Percentiles rank a stretch among this genome's conserved stretches.
These are phyloP conservation scores for Alternaria triticina DNA, from an alignment of 2,329 filamentous ascomycete genomes.

Conservation along the genomic window DNA sequence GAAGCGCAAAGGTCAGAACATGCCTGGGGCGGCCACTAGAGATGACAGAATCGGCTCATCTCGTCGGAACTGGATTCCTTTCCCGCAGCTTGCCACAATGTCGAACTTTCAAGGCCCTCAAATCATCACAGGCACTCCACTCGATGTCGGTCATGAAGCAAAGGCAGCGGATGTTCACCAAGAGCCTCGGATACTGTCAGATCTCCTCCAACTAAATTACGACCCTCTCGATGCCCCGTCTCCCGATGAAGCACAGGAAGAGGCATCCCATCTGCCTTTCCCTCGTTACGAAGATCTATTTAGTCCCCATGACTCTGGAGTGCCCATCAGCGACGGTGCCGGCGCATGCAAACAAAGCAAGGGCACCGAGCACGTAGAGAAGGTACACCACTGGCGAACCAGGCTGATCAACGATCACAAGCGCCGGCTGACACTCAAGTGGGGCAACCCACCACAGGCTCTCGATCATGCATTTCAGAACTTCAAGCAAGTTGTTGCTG, in stretches of 20 bases:
- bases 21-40: constrained; percentile 4
- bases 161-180: neutral
- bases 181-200: neutral
- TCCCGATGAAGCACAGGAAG: neutral
- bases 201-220: neutral
- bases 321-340: neutral
- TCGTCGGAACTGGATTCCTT: neutral
- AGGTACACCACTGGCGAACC: constrained; percentile 13
- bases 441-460: constrained; percentile 4
- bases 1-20: constrained; percentile 6
- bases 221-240: neutral
- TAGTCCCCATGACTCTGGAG: neutral
- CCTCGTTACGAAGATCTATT: constrained; percentile 10
- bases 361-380: neutral
- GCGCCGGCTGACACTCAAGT: constrained; percentile 13
- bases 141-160: neutral
- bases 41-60: neutral
- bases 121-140: neutral
- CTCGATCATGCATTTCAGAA: neutral
- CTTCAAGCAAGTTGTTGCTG: constrained; percentile 15
- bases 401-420: constrained; percentile 26
- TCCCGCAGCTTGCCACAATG: neutral
- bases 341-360: neutral
- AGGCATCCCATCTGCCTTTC: neutral
- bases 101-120: neutral